These are phyloP conservation scores for Boletus vinaceobasis DNA, from an alignment of 768 basidiomycete species.

Conservation along the genomic window DNA sequence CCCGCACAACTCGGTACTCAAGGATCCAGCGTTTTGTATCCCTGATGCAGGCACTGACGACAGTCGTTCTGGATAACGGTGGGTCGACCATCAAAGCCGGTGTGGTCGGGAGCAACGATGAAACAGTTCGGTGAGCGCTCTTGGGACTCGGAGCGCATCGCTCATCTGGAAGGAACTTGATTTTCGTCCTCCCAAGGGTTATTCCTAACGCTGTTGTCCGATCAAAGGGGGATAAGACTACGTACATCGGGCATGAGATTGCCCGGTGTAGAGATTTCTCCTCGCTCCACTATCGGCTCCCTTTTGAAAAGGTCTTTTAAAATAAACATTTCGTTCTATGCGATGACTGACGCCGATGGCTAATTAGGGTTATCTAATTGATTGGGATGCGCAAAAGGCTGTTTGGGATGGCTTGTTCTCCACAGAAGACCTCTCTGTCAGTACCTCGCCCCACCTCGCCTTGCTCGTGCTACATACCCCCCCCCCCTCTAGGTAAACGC, in stretches of 20 bases:
- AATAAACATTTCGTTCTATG: not conserved
- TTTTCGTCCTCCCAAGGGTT: constrained; percentile 41
- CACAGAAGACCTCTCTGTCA: constrained; percentile 61
- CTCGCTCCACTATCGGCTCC: constrained; percentile 75
- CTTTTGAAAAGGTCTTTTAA: constrained; percentile 75
- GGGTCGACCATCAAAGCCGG: constrained; percentile 80
- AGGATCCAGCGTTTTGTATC: not conserved
- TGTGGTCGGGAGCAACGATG: constrained; percentile 34
- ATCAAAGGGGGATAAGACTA: constrained; percentile 77
- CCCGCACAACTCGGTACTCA: not conserved
- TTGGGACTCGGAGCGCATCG: not conserved
- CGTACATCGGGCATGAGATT: constrained; percentile 86
- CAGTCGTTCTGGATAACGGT: constrained; percentile 85
- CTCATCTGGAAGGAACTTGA: constrained; percentile 1
- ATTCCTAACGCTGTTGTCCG: constrained; percentile 81
- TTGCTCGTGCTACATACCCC: constrained; percentile 4
- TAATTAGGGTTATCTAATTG: constrained; percentile 81
- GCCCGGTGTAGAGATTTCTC: constrained; percentile 74
- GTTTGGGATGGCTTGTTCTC: constrained; percentile 92
- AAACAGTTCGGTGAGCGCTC: constrained; percentile 24
- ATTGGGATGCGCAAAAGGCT: constrained; percentile 94
- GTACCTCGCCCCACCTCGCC: constrained; percentile 11
- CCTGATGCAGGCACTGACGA: constrained; percentile 21
- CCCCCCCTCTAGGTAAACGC: constrained; percentile 65
- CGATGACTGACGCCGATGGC: constrained; percentile 12